Conservation (phyloP, 2,329 filamentous ascomycete species). For the Xylariales sp. region DNA sequence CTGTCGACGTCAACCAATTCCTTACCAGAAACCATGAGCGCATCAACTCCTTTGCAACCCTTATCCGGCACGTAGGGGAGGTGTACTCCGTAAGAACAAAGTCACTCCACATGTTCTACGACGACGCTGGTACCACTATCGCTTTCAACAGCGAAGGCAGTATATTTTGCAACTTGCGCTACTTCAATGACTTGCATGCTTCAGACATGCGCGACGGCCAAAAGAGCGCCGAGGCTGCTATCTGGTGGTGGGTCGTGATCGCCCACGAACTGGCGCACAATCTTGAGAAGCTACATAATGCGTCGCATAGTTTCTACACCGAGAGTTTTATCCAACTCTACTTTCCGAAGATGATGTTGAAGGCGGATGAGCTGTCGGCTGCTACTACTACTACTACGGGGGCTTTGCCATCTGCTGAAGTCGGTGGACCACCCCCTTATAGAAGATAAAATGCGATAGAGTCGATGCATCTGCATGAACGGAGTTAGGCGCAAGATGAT, state of each 20-base stretch:
- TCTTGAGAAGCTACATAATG: conserved; percentile 70
- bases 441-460: neutral
- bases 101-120: conserved; percentile 82
- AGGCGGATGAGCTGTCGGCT: conserved; percentile 30
- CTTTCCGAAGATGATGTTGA: conserved; percentile 63
- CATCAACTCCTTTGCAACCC: conserved; percentile 63
- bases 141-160: conserved; percentile 87
- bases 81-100: conserved; percentile 68
- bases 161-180: conserved; percentile 90
- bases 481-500: neutral
- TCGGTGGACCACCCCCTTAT: conserved; percentile 3
- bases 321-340: conserved; percentile 77
- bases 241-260: conserved; percentile 94
- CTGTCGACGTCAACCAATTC: conserved; percentile 48
- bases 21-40: conserved; percentile 54
- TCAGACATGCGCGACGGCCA: conserved; percentile 36
- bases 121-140: conserved; percentile 73
- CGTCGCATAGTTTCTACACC: conserved; percentile 79
- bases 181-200: conserved; percentile 76
- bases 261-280: conserved; percentile 97
- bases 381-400: neutral
- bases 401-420: neutral
- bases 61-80: conserved; percentile 64
- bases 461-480: neutral
- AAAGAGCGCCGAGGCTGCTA: conserved; percentile 62